These are phyloP conservation scores for Populus simonii DNA, from an alignment of 345 rosid species.

Conservation along the genomic window DNA sequence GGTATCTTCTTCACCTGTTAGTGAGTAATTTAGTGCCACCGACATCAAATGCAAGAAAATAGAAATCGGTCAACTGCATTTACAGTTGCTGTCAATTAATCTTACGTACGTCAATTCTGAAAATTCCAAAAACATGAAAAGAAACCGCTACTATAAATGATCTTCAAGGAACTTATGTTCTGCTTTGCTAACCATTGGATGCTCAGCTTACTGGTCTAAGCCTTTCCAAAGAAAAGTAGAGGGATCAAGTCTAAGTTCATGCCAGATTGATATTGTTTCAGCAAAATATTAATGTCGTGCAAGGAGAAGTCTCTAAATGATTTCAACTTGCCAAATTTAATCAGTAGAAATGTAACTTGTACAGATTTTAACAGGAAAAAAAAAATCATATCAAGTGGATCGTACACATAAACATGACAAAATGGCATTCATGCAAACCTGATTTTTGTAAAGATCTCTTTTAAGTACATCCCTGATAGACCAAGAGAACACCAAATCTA, in stretches of 20 bases:
- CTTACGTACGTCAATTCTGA: not conserved
- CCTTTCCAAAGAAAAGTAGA: too few species aligned
- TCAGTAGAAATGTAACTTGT: not conserved
- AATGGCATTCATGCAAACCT: not conserved
- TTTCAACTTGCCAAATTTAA: not conserved
- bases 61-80: not conserved
- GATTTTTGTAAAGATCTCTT: not conserved
- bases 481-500: slow-evolving; percentile 1
- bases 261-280: not conserved
- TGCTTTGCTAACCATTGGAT: not conserved
- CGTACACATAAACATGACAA: not conserved
- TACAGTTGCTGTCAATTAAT: not conserved
- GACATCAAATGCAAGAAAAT: not conserved
- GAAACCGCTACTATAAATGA: not conserved
- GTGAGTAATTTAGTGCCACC: not conserved
- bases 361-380: not conserved
- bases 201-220: not conserved
- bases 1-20: not conserved
- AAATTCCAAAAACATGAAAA: not conserved
- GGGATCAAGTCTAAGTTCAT: too few species aligned
- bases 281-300: not conserved
- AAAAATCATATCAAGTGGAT: not conserved
- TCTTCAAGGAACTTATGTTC: not conserved
- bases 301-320: not conserved
- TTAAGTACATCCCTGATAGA: not conserved